Conservation (phyloP, 2,329 filamentous ascomycete genomes). For the Diaporthe citriasiana region DNA sequence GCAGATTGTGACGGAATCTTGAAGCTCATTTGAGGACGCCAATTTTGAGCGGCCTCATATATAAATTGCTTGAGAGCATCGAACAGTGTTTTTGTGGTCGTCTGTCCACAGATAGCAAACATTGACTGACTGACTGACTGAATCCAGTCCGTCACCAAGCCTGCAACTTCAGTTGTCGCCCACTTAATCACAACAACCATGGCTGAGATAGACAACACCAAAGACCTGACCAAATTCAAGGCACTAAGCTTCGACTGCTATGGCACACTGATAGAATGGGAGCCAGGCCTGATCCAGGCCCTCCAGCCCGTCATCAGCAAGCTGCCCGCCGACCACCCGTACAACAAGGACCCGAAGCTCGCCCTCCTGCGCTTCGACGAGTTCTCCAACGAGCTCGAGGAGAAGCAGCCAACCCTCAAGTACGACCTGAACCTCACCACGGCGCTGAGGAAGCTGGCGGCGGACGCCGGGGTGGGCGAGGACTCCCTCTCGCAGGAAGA, state of each 20-base stretch:
- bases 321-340: conserved; percentile 55
- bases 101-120: background rate
- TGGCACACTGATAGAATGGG: conserved; percentile 85
- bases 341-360: conserved; percentile 56
- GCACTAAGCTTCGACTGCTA: conserved; percentile 82
- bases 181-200: background rate
- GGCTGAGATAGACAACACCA: conserved; percentile 32
- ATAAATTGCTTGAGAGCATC: background rate
- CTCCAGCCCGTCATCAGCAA: conserved; percentile 64
- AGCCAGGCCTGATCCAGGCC: conserved; percentile 71
- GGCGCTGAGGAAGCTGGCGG: conserved; percentile 62
- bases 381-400: conserved; percentile 64
- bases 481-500: conserved; percentile 53
- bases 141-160: background rate
- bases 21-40: background rate
- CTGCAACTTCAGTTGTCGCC: background rate
- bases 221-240: conserved; percentile 49
- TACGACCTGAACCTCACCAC: conserved; percentile 72
- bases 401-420: conserved; percentile 65
- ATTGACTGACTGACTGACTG: background rate
- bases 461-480: conserved; percentile 55
- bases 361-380: conserved; percentile 60
- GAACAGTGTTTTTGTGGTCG: background rate
- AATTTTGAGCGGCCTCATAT: background rate
- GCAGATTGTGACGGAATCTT: background rate